A percentile compares a stretch with the other conserved stretches of the same genome.
Evolutionary conservation across 306 rosid species (phyloP).

Genomic region (Rubus idaeus): DNA sequence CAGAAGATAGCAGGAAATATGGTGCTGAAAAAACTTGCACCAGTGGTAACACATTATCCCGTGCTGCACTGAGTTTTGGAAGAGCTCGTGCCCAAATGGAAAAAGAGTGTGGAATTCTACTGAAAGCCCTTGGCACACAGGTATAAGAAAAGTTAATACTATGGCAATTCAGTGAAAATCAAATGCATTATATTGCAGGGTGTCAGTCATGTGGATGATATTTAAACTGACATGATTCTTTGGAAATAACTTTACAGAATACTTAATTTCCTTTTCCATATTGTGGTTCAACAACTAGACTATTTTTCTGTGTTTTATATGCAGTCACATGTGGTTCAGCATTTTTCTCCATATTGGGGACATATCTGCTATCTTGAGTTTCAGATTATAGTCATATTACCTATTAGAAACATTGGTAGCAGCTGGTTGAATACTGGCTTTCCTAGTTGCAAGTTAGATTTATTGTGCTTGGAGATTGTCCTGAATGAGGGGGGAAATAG

Average conservation of each 20-base stretch:
- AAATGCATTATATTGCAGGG: slow-evolving; percentile 5
- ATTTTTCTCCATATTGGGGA: not conserved
- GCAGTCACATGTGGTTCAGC: not conserved
- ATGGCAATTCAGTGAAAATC: not conserved
- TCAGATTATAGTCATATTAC: not conserved
- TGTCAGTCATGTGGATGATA: not conserved
- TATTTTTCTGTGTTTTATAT: not conserved
- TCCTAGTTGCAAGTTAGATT: not conserved
- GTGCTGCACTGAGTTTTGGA: slow-evolving; percentile 63
- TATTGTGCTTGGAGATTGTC: not conserved
- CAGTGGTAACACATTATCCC: slow-evolving; percentile 65
- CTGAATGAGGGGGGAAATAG: not conserved
- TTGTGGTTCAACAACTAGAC: slow-evolving; percentile 9
- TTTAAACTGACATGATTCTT: not conserved
- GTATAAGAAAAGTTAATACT: slow-evolving; percentile 31
- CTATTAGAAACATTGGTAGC: not conserved
- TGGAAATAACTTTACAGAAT: not conserved
- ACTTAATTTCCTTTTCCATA: not conserved
- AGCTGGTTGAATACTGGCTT: not conserved
- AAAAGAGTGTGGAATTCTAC: slow-evolving; percentile 71
- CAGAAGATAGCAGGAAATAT: slow-evolving; percentile 94
- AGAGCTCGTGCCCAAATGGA: slow-evolving; percentile 88
- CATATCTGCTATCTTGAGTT: not conserved
- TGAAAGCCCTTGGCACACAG: slow-evolving; percentile 87
- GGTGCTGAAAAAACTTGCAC: slow-evolving; percentile 85